A percentile compares a stretch with the other conserved stretches of the same genome.
phyloP scores from a whole-genome alignment of 805 yeast species.

The Torulaspora maleeae region DNA sequence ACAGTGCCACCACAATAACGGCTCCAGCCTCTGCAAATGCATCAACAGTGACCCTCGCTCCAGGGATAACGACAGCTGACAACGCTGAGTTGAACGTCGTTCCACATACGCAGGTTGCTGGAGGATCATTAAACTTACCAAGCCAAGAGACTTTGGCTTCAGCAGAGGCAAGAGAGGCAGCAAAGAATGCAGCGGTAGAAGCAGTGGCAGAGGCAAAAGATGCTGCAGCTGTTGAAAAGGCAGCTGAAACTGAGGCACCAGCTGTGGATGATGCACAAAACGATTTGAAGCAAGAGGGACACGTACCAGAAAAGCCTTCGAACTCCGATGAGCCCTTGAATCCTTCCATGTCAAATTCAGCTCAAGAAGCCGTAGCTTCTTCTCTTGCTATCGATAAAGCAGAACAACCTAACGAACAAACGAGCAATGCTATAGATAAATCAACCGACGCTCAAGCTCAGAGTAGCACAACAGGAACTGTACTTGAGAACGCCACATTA shows the following conservation, averaged over 20 bases:
- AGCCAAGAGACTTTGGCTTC: not conserved
- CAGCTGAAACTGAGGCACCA: constrained; percentile 1
- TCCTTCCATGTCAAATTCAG: not conserved
- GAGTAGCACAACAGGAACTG: not conserved
- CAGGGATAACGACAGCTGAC: constrained; percentile 2
- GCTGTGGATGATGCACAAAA: not conserved
- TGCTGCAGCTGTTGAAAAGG: not conserved
- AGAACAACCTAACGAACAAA: no score
- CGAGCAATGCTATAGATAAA: not conserved
- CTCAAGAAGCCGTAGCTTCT: no score
- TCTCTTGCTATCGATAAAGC: no score
- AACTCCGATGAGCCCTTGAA: not conserved
- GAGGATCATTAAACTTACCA: not conserved
- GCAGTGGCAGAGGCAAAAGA: constrained; percentile 7
- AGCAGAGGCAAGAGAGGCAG: not conserved
- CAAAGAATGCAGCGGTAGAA: constrained; percentile 3
- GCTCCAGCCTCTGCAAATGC: constrained; percentile 6
- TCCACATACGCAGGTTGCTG: not conserved
- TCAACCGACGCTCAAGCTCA: not conserved
- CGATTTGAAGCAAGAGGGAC: not conserved
- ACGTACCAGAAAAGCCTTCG: not conserved
- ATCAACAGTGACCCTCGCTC: not conserved
- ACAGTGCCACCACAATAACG: constrained; percentile 8
- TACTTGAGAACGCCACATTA: not conserved
- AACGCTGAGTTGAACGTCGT: not conserved